Evolutionary conservation across 2,329 filamentous ascomycete genomes (phyloP), one percentile per base, ranked within the genome.

Genomic region (Talaromyces amestolkiae): DNA sequence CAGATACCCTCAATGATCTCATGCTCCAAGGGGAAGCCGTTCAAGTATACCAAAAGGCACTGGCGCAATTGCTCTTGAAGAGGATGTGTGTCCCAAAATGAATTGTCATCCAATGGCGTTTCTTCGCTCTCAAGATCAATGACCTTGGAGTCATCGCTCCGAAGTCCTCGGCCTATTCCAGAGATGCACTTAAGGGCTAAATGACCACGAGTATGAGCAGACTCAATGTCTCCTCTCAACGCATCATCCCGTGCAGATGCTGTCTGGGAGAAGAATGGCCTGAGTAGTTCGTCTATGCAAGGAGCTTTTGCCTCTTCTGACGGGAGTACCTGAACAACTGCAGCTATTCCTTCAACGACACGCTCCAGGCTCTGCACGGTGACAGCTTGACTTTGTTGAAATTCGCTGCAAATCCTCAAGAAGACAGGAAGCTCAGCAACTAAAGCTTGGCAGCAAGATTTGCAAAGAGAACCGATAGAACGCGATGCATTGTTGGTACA

Each of bases 1-100:
- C 80, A 82, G 8, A 78, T 75, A 7, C 79, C 77, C 70, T 81
- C 79, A 22, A 81, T 77, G 10, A 81, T 78, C n/a, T 73, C 72
- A 56, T 73, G 73, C 61, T 81, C 79, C 37, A 75, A 69, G 8
- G 76, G 75, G 43, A 80, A 80, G 27, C 76, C 73, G 35, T 74
- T 73, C 58, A 79, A 72, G n/a, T 81, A 71, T 27, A 77, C 72
- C 35, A 78, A 72, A 70, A 81, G 73, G 27, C 76, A 76, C 66
- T 79, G 73, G 71, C 81, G 76, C 27, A 79, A 75, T 47, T 76
- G 65, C 33, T 69, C 72, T 66, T 80, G 78, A 7, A 73, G 69
- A 19, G 71, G 69, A 8, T 75, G 73, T n/a, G 69, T 69, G 56
- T 73, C 76, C 78, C 78, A 80, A 61, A 79, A 80, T 3, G 74